A percentile compares a stretch with the other conserved stretches of the same genome.
These are phyloP conservation scores for Crucibulum cyathiforme DNA, from an alignment of 1,284 basidiomycete genomes.

Conservation along the genomic window DNA sequence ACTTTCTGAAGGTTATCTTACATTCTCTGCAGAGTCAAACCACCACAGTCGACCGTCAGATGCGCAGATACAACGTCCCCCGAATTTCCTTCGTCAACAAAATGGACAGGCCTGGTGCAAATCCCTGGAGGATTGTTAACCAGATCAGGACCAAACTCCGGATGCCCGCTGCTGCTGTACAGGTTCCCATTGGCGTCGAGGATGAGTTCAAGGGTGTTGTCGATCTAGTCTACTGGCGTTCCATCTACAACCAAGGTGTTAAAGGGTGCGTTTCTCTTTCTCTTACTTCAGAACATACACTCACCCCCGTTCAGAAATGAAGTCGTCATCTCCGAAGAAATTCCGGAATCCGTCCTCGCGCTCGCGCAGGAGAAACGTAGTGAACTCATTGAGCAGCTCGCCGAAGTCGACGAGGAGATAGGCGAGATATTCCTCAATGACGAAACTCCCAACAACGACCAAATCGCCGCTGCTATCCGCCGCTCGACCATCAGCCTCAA, in stretches of 20 bases:
- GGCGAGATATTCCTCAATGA: slow-evolving; percentile 94
- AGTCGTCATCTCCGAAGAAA: slow-evolving; percentile 88
- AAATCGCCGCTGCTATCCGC: slow-evolving; percentile 87
- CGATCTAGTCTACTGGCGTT: slow-evolving; percentile 94
- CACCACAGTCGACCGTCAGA: slow-evolving; percentile 98
- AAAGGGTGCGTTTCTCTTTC: slow-evolving; percentile 77
- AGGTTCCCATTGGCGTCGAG: slow-evolving; percentile 95
- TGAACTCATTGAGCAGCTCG: slow-evolving; percentile 94
- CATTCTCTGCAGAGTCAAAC: slow-evolving; percentile 81
- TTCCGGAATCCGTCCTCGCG: slow-evolving; percentile 78
- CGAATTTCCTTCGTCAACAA: slow-evolving; percentile 99
- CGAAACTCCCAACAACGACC: slow-evolving; percentile 71
- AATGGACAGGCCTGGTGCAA: slow-evolving; percentile 98
- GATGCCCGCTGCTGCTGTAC: slow-evolving; percentile 94
- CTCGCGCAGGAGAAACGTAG: slow-evolving; percentile 83
- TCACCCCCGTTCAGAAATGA: slow-evolving; percentile 57
- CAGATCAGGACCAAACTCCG: slow-evolving; percentile 94
- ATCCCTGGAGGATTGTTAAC: slow-evolving; percentile 93
- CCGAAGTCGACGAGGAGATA: slow-evolving; percentile 95
- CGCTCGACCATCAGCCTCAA: slow-evolving; percentile 88
- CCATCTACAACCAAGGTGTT: slow-evolving; percentile 92
- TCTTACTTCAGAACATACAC: slow-evolving; percentile 1
- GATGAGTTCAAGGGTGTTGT: slow-evolving; percentile 90
- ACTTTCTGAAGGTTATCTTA: slow-evolving; percentile 2
- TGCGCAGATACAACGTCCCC: slow-evolving; percentile 96